Percentiles rank a stretch among this genome's conserved stretches.
These are phyloP conservation scores for Protomyces pachydermus DNA, from an alignment of 1,139 yeast genomes.

Conservation along the genomic window DNA sequence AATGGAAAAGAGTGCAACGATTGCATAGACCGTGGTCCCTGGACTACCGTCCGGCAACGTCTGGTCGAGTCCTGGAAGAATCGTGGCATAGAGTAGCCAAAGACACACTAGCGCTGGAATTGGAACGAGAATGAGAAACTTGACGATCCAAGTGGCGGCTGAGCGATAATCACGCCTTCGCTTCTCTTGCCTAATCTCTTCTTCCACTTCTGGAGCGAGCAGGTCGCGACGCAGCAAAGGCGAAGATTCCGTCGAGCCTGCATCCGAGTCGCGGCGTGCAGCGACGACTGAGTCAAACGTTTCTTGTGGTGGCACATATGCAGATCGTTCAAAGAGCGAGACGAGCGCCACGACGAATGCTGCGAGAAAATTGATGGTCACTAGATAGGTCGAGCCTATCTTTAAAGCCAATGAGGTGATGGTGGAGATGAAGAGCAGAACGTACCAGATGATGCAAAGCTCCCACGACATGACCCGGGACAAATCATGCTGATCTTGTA, in stretches of 20 bases:
- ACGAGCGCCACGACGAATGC: slow-evolving; percentile 24
- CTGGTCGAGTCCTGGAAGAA: slow-evolving; percentile 33
- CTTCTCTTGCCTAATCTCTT: slow-evolving; percentile 3
- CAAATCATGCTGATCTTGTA: slow-evolving; percentile 21
- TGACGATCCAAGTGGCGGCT: slow-evolving; percentile 26
- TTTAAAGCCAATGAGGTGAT: slow-evolving; percentile 12
- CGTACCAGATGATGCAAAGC: slow-evolving; percentile 25
- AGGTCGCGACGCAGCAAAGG: slow-evolving; percentile 15
- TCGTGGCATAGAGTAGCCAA: slow-evolving; percentile 30
- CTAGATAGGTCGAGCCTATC: slow-evolving; percentile 25
- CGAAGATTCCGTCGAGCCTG: slow-evolving; percentile 13
- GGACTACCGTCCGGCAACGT: slow-evolving; percentile 32
- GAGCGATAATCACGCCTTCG: slow-evolving; percentile 21
- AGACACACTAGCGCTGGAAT: slow-evolving; percentile 30
- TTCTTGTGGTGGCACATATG: slow-evolving; percentile 23
- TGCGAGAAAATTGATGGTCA: slow-evolving; percentile 23
- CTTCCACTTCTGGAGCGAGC: slow-evolving; percentile 16
- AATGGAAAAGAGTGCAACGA: slow-evolving; percentile 4
- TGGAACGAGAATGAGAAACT: slow-evolving; percentile 22
- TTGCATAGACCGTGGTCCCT: slow-evolving; percentile 3
- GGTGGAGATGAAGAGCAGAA: slow-evolving; percentile 17
- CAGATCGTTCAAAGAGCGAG: slow-evolving; percentile 23
- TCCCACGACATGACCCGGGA: slow-evolving; percentile 27
- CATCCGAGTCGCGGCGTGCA: slow-evolving; percentile 15
- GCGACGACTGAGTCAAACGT: slow-evolving; percentile 17